A percentile compares a stretch with the other conserved stretches of the same genome.
Conservation (phyloP, 2,329 filamentous ascomycete genomes). For the Cordyceps javanica region DNA sequence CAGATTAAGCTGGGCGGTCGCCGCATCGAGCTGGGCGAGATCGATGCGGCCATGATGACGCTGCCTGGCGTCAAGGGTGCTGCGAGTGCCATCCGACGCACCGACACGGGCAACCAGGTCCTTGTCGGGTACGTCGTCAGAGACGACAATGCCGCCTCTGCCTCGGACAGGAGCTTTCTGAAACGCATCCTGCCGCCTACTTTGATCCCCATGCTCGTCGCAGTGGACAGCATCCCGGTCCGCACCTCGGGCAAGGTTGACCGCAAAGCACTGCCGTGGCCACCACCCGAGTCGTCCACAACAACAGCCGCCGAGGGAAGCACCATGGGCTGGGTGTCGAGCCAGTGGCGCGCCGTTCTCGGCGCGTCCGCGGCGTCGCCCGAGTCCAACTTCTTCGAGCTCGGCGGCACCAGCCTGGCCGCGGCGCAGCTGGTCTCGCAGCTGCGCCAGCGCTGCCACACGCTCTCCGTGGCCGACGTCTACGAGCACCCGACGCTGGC, state of each 20-base stretch:
- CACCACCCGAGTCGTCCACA: not conserved
- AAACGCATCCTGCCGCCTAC: conserved; percentile 15
- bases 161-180: conserved; percentile 11
- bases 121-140: conserved; percentile 19
- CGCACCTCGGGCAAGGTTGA: conserved; percentile 20
- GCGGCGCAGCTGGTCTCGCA: conserved; percentile 20
- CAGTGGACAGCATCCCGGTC: conserved; percentile 16
- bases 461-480: conserved; percentile 19
- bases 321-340: conserved; percentile 17
- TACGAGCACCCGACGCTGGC: conserved; percentile 17
- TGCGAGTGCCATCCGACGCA: conserved; percentile 16
- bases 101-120: conserved; percentile 17
- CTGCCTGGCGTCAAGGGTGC: conserved; percentile 18
- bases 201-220: conserved; percentile 18
- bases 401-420: conserved; percentile 19
- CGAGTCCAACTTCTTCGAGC: conserved; percentile 18
- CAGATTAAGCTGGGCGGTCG: conserved; percentile 25
- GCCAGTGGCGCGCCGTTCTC: conserved; percentile 18
- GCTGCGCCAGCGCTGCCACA: conserved; percentile 15
- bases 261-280: conserved; percentile 16
- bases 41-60: conserved; percentile 19
- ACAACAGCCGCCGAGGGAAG: not conserved
- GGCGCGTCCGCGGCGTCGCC: conserved; percentile 12
- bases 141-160: not conserved
- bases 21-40: conserved; percentile 23